phyloP scores from a whole-genome alignment of 106 monocot species.

The Dendrobium officinale region DNA sequence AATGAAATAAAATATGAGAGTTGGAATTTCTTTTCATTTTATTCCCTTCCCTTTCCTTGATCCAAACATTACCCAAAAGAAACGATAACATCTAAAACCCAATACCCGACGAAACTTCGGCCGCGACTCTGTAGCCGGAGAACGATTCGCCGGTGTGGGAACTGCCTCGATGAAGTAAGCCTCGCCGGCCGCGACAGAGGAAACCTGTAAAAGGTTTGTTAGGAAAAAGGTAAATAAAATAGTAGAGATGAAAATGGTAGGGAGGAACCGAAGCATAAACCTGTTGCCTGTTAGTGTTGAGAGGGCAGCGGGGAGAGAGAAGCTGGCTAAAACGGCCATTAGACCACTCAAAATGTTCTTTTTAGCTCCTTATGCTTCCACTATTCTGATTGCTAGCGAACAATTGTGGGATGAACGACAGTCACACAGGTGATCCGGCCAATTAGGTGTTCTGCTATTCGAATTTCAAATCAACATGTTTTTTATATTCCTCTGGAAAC shows the following conservation, averaged over 20 bases:
- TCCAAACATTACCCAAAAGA: not conserved
- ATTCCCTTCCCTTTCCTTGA: too few relatives aligned
- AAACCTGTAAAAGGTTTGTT: not conserved
- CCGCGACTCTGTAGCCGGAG: not conserved
- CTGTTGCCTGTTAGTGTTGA: not conserved
- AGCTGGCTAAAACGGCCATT: not conserved
- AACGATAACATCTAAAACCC: slow-evolving; percentile 10
- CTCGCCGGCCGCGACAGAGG: not conserved
- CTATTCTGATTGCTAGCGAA: too few relatives aligned
- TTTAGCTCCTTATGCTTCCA: not conserved
- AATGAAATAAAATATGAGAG: not conserved
- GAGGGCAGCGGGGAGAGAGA: not conserved
- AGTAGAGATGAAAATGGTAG: not conserved
- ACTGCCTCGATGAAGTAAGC: not conserved
- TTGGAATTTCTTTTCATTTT: too few relatives aligned
- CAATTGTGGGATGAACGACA: too few relatives aligned
- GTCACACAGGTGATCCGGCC: too few relatives aligned
- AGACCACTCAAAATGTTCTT: not conserved
- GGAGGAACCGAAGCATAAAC: not conserved
- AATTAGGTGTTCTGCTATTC: too few relatives aligned
- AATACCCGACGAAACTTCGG: slow-evolving; percentile 2
- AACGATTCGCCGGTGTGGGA: not conserved
- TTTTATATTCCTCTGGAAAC: too few relatives aligned
- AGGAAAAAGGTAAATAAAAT: not conserved
- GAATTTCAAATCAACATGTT: too few relatives aligned